These are phyloP conservation scores for Penicillium subrubescens DNA, from an alignment of 495 filamentous ascomycete species.

Conservation along the genomic window DNA sequence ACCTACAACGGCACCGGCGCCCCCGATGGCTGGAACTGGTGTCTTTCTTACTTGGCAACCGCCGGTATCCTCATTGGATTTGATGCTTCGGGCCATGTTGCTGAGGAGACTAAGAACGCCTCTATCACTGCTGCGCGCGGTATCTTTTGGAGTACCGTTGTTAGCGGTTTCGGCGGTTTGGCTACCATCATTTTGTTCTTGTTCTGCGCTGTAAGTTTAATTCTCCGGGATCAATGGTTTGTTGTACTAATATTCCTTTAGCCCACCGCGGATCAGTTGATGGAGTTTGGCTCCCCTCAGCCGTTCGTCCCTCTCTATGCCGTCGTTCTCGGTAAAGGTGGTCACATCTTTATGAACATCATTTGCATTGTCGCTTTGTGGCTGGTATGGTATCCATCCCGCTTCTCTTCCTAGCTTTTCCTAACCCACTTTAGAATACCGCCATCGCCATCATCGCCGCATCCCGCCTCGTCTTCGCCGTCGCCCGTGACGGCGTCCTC, in stretches of 20 bases:
- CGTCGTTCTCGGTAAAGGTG: slow-evolving; percentile 52
- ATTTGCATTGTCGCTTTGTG: slow-evolving; percentile 53
- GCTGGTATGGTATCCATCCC: slow-evolving; percentile 34
- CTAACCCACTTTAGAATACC: slow-evolving; percentile 43
- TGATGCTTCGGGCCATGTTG: slow-evolving; percentile 58
- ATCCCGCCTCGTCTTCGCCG: slow-evolving; percentile 59
- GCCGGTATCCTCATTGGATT: slow-evolving; percentile 62
- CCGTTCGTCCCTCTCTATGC: slow-evolving; percentile 58
- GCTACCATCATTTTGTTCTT: slow-evolving; percentile 57
- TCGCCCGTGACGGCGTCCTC: slow-evolving; percentile 57
- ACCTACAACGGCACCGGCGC: slow-evolving; percentile 60
- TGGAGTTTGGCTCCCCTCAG: slow-evolving; percentile 52
- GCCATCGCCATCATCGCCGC: slow-evolving; percentile 56
- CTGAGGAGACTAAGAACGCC: slow-evolving; percentile 60
- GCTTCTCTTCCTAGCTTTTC: slow-evolving; percentile 3
- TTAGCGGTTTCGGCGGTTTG: slow-evolving; percentile 51
- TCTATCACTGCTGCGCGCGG: slow-evolving; percentile 54
- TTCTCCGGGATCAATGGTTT: not conserved
- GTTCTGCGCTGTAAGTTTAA: slow-evolving; percentile 50
- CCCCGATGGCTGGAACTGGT: slow-evolving; percentile 60
- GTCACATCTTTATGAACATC: slow-evolving; percentile 57
- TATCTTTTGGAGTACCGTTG: slow-evolving; percentile 59
- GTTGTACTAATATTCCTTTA: slow-evolving; percentile 17
- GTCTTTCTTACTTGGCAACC: slow-evolving; percentile 58
- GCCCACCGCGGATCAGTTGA: slow-evolving; percentile 41